Evolutionary conservation across 306 rosid genomes (phyloP).

Genomic region (Cercis canadensis): DNA sequence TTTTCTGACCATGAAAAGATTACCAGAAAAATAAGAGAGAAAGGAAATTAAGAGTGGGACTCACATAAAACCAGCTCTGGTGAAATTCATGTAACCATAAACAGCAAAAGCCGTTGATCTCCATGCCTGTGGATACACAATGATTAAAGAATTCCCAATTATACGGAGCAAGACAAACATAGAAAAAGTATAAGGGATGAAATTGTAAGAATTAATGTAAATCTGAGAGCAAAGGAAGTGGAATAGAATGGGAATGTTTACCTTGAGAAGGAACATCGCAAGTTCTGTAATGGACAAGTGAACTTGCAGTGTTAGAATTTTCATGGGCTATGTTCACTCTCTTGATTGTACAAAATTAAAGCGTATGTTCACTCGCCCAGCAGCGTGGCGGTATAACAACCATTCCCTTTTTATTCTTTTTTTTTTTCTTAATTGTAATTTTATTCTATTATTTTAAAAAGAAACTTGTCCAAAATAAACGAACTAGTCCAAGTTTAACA

Average conservation of each 20-base stretch:
- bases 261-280: conserved; percentile 81
- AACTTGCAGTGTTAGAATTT: conserved; percentile 29
- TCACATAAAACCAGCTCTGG: conserved; percentile 83
- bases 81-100: conserved; percentile 88
- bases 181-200: not conserved
- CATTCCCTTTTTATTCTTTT: too few species aligned
- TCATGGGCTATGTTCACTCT: conserved; percentile 8
- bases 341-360: too few species aligned
- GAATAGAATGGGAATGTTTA: not conserved
- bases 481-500: too few species aligned
- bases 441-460: too few species aligned
- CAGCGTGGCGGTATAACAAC: too few species aligned
- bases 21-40: not conserved
- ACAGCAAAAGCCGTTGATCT: conserved; percentile 73
- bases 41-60: conserved; percentile 10
- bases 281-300: conserved; percentile 44
- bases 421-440: too few species aligned
- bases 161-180: not conserved
- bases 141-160: not conserved
- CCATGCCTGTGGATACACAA: conserved; percentile 63
- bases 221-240: too few species aligned
- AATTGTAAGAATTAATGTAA: not conserved
- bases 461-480: too few species aligned
- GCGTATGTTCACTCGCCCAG: too few species aligned
- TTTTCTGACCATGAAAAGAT: not conserved